Percentiles rank a stretch among this genome's conserved stretches.
Conservation (phyloP, 1,284 basidiomycete genomes). For the Puccinia horiana region DNA sequence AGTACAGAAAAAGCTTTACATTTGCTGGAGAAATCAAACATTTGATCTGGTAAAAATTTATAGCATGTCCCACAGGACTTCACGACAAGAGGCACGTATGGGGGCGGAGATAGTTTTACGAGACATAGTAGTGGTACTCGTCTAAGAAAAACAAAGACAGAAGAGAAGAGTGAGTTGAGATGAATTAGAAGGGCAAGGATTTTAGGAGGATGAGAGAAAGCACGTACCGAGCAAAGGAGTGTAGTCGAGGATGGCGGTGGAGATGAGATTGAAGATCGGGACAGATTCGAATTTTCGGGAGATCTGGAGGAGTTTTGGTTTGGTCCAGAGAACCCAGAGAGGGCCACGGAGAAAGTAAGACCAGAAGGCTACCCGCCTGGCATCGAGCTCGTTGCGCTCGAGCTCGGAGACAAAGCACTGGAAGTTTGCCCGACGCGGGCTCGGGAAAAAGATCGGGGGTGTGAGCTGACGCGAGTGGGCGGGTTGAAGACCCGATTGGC, state of each 20-base stretch:
- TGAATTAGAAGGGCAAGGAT: neutral
- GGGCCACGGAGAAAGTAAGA: conserved; percentile 86
- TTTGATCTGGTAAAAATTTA: too few relatives aligned
- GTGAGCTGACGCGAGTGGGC: neutral
- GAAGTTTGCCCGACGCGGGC: conserved; percentile 3
- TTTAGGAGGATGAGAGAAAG: neutral
- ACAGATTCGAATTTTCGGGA: conserved; percentile 65
- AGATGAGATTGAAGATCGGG: conserved; percentile 74
- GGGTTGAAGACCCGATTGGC: conserved; percentile 13
- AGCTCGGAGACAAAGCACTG: conserved; percentile 54
- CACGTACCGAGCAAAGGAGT: conserved; percentile 87
- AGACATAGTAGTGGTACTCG: conserved; percentile 35
- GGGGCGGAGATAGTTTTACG: neutral
- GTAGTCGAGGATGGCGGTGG: conserved; percentile 81
- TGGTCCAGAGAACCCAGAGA: conserved; percentile 82
- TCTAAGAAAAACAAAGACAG: conserved; percentile 14
- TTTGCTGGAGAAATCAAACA: too few relatives aligned
- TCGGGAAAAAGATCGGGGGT: neutral
- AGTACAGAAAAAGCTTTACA: too few relatives aligned
- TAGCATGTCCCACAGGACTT: too few relatives aligned
- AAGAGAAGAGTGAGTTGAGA: neutral
- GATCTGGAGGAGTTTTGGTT: conserved; percentile 74
- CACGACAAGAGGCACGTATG: neutral
- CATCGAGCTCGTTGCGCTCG: conserved; percentile 69
- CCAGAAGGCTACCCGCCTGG: conserved; percentile 74